Base-by-base conservation (phyloP, 139 green algal genomes). In the Marvania coccoides region DNA sequence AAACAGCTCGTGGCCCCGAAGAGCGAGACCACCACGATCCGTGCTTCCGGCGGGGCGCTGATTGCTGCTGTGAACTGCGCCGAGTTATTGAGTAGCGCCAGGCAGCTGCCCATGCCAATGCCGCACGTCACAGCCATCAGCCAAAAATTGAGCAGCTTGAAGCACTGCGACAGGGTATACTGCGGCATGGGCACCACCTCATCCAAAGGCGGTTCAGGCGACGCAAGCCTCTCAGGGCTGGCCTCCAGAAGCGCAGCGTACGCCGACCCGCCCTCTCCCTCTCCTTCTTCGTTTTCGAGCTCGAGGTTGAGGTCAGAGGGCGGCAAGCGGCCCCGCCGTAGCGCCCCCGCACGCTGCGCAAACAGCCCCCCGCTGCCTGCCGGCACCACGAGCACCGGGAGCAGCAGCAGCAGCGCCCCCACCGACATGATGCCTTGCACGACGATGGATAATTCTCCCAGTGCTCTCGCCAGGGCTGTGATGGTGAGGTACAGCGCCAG, bases 71-170 rank as follows among this genome's bases (percentile, higher is more conserved):
- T 79, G 42, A 91, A 51, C 64, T 88, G 72, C 0, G 70, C 69
- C 26, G 90, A 31, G 72, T 95, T 95, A 79, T 95, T 95, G 34
- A 95, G 71, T 36, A 83, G 72, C 0, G 81, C 72, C 24, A 95
- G 72, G 13, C 88, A 83, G 4, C 66, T 64, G 6, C 87, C 87
- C 33, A 74, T 67, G 12, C 71, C 76, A 47, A 85, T 70, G 23
- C 45, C 59, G 53, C 83, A 81, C 30, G 76, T 67, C 4, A 77
- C 3, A 56, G 84, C 83, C 1, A 83, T 58, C 54, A 91, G 71
- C 85, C 86, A 95, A 61, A 90, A 88, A 26, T 83, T 54, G 26
- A 67, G n/a, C 15, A 28, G 74, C 7, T 24, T 14, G 31, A 74
- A 31, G 64, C 72, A 77, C 30, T 84, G 61, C 14, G 14, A 12